Evolutionary conservation across 2,329 filamentous ascomycete genomes (phyloP).

Genomic region (Ceratocystis smalleyi): DNA sequence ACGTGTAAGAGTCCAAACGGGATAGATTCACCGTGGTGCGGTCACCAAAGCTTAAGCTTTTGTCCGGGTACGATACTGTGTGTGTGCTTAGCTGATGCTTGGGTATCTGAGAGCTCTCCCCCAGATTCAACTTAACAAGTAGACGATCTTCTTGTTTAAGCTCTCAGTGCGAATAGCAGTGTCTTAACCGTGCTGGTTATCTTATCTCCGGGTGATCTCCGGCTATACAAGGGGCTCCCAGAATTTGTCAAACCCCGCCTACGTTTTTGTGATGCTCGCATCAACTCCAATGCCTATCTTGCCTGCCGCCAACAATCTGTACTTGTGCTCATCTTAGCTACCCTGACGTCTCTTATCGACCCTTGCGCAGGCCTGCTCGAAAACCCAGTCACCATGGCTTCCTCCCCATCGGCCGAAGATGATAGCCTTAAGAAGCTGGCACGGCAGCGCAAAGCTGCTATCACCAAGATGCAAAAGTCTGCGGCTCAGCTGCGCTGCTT

Average conservation of each 20-base stretch:
- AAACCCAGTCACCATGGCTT: background rate
- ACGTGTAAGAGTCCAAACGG: background rate
- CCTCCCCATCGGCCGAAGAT: background rate
- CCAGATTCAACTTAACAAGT: conserved; percentile 16
- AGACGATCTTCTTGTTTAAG: conserved; percentile 14
- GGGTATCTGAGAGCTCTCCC: background rate
- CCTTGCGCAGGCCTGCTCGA: background rate
- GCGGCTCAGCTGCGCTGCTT: too few species aligned
- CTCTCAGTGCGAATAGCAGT: background rate
- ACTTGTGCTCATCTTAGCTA: background rate
- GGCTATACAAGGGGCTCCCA: background rate
- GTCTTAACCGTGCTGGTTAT: background rate
- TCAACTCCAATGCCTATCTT: too few species aligned
- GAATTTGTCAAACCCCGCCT: background rate
- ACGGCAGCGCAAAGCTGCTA: too few species aligned
- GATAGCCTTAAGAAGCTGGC: too few species aligned
- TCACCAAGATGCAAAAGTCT: too few species aligned
- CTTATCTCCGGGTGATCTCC: background rate
- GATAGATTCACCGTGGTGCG: background rate
- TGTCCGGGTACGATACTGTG: background rate
- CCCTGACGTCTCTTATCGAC: background rate
- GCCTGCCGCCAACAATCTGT: too few species aligned
- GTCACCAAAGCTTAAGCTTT: background rate
- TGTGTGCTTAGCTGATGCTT: background rate
- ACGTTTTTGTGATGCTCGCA: background rate